Evolutionary conservation across 495 filamentous ascomycete genomes (phyloP).

Genomic region (Aspergillus nanangensis): DNA sequence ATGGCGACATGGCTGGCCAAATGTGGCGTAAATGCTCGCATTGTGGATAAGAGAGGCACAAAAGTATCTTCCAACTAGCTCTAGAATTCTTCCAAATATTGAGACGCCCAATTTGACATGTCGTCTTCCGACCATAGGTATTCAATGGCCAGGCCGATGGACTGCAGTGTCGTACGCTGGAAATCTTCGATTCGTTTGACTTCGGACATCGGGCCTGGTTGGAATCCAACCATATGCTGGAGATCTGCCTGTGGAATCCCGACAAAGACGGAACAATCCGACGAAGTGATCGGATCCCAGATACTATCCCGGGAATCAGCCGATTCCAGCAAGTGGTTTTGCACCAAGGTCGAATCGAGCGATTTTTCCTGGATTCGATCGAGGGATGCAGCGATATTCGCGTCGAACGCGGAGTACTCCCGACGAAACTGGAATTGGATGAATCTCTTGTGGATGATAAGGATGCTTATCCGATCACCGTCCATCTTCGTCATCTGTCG

Average conservation of each 20-base stretch:
- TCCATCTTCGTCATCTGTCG: background rate
- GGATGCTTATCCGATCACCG: conserved; percentile 4
- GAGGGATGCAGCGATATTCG: background rate
- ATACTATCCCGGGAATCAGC: conserved; percentile 7
- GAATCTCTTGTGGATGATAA: background rate
- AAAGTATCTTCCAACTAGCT: too few species aligned
- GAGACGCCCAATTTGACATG: background rate
- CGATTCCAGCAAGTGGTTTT: conserved; percentile 7
- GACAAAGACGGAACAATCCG: conserved; percentile 1
- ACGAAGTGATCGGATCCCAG: background rate
- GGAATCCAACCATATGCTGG: conserved; percentile 7
- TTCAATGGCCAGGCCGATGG: conserved; percentile 65
- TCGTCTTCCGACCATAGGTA: conserved; percentile 28
- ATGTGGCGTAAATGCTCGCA: background rate
- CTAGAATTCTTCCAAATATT: too few species aligned
- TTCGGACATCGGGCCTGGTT: conserved; percentile 41
- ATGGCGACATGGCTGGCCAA: background rate
- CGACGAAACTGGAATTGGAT: conserved; percentile 4
- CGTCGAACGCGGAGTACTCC: background rate
- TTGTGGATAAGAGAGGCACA: background rate
- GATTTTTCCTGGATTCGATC: conserved; percentile 3
- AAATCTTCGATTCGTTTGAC: conserved; percentile 68
- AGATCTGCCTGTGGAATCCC: conserved; percentile 12
- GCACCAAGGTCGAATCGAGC: conserved; percentile 4
- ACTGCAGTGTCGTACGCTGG: conserved; percentile 63